These are phyloP conservation scores for Cladosporium sp. DNA, from an alignment of 2,329 filamentous ascomycete genomes.

Conservation along the genomic window DNA sequence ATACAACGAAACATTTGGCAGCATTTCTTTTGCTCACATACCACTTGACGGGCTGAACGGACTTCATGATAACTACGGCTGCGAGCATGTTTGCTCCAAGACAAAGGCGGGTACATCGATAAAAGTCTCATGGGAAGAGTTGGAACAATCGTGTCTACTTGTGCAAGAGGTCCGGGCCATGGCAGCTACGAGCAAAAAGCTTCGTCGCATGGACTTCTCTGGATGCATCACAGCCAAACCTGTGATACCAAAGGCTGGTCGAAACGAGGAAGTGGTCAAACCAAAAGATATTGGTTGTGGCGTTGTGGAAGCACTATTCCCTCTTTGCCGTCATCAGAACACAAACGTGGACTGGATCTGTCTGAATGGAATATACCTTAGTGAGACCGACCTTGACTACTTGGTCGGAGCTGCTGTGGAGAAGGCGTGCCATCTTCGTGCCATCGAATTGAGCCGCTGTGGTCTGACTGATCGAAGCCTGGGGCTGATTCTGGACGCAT, in stretches of 20 bases:
- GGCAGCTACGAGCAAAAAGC: slow-evolving; percentile 63
- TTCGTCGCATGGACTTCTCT: slow-evolving; percentile 66
- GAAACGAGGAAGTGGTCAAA: not conserved
- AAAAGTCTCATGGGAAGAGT: slow-evolving; percentile 53
- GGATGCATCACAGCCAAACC: slow-evolving; percentile 59
- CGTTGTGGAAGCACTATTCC: slow-evolving; percentile 68
- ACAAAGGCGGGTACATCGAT: slow-evolving; percentile 59
- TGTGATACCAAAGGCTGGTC: slow-evolving; percentile 23
- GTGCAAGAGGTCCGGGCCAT: slow-evolving; percentile 69
- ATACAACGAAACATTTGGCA: slow-evolving; percentile 69
- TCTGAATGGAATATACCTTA: slow-evolving; percentile 68
- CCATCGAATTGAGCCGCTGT: slow-evolving; percentile 67
- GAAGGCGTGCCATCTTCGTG: slow-evolving; percentile 63
- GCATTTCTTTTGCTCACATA: slow-evolving; percentile 67
- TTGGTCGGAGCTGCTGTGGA: slow-evolving; percentile 68
- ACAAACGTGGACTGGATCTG: slow-evolving; percentile 72
- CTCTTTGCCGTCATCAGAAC: slow-evolving; percentile 64
- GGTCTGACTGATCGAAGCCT: slow-evolving; percentile 59
- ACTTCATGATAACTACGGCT: slow-evolving; percentile 59
- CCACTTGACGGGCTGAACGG: slow-evolving; percentile 65
- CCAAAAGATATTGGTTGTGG: slow-evolving; percentile 64
- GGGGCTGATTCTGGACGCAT: slow-evolving; percentile 62
- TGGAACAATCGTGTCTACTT: slow-evolving; percentile 58
- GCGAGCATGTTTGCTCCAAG: slow-evolving; percentile 61
- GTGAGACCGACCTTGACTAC: slow-evolving; percentile 68